These are phyloP conservation scores for Hyphodiscus hymeniophilus DNA, from an alignment of 495 filamentous ascomycete genomes.

Conservation along the genomic window DNA sequence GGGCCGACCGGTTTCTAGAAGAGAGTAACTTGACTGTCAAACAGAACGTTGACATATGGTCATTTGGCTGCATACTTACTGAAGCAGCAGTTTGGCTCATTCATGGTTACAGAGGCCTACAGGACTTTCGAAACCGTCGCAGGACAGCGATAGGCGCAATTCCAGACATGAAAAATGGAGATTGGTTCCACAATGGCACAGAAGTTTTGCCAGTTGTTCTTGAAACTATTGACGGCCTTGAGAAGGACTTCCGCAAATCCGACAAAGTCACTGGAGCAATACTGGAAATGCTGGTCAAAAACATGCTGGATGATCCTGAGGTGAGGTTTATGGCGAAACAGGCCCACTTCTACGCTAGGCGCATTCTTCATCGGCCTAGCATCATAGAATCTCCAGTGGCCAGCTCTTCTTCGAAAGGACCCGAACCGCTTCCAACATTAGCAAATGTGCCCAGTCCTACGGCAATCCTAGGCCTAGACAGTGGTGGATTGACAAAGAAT, in stretches of 20 bases:
- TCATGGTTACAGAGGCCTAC: constrained; percentile 21
- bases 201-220: constrained; percentile 23
- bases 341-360: background rate
- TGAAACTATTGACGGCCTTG: constrained; percentile 17
- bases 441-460: too few species aligned
- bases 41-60: constrained; percentile 32
- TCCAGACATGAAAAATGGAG: constrained; percentile 14
- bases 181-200: constrained; percentile 35
- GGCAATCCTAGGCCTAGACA: too few species aligned
- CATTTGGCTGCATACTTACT: constrained; percentile 33
- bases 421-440: too few species aligned
- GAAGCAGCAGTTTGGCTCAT: constrained; percentile 32
- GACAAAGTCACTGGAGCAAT: background rate
- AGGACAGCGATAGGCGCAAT: constrained; percentile 13
- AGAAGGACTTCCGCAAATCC: background rate
- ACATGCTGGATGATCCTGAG: constrained; percentile 1
- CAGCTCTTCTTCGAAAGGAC: too few species aligned
- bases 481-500: too few species aligned
- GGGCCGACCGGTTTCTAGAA: constrained; percentile 20
- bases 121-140: constrained; percentile 27
- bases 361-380: background rate
- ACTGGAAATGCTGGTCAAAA: constrained; percentile 9
- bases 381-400: too few species aligned
- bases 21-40: background rate
- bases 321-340: background rate